A percentile compares a stretch with the other conserved stretches of the same genome.
Evolutionary conservation across 345 rosid species (phyloP).

Genomic region (Nephelium lappaceum): DNA sequence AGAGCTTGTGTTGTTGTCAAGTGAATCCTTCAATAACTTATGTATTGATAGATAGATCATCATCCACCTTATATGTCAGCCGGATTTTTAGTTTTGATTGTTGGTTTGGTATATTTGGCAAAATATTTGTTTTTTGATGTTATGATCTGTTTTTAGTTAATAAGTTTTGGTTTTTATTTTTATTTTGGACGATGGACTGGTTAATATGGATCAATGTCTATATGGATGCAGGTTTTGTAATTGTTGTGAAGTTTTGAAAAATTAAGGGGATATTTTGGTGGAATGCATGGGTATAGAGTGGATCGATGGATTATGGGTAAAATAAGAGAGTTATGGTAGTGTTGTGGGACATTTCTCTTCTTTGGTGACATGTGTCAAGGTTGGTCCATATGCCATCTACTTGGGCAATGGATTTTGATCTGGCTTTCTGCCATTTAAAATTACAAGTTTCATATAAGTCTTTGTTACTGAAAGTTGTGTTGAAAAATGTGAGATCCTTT

Average conservation of each 20-base stretch:
- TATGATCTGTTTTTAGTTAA: not conserved
- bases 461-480: not conserved
- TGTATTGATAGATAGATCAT: too few species aligned
- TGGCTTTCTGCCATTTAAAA: not conserved
- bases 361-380: not conserved
- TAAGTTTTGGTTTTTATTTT: not conserved
- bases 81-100: not conserved
- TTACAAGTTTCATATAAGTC: not conserved
- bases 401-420: not conserved
- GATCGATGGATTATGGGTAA: not conserved
- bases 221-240: not conserved
- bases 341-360: not conserved
- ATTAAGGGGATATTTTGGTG: conserved; percentile 3
- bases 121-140: not conserved
- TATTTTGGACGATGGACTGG: not conserved
- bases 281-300: not conserved
- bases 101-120: not conserved
- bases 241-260: not conserved
- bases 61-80: too few species aligned
- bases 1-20: not conserved
- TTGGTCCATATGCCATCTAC: not conserved
- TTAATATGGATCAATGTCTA: not conserved
- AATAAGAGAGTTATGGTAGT: not conserved
- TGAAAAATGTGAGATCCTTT: not conserved
- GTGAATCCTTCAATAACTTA: too few species aligned